Conservation (phyloP, 2,329 filamentous ascomycete genomes). For the Endocalyx cinctus region DNA sequence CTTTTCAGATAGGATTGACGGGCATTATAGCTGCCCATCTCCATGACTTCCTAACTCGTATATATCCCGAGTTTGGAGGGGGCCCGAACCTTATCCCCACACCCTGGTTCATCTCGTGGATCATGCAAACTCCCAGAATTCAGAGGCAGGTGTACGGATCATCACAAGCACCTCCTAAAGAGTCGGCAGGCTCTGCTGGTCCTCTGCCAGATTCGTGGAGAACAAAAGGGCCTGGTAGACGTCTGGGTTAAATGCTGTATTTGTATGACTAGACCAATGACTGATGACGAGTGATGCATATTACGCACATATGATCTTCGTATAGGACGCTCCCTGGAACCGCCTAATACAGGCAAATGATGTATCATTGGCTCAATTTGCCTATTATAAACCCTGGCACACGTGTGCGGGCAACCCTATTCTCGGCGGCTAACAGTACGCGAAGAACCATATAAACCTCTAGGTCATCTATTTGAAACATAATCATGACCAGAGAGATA, state of each 20-base stretch:
- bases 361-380: no score
- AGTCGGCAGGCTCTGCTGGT: constrained; percentile 33
- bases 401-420: no score
- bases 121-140: constrained; percentile 52
- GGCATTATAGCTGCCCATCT: constrained; percentile 86
- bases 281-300: no score
- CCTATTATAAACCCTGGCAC: no score
- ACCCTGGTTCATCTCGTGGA: constrained; percentile 64
- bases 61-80: constrained; percentile 86
- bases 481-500: no score
- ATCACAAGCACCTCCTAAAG: constrained; percentile 41
- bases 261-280: no score
- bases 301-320: no score
- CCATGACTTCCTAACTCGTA: constrained; percentile 81
- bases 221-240: constrained; percentile 56
- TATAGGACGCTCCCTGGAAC: no score
- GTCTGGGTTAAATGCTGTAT: constrained; percentile 55
- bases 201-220: constrained; percentile 61
- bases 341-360: no score
- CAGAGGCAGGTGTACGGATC: constrained; percentile 58
- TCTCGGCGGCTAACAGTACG: no score
- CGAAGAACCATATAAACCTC: no score
- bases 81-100: constrained; percentile 73
- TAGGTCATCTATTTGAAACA: no score
- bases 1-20: constrained; percentile 60